These are phyloP conservation scores for Solanum rostratum DNA, from an alignment of 257 asterid species.

Conservation along the genomic window DNA sequence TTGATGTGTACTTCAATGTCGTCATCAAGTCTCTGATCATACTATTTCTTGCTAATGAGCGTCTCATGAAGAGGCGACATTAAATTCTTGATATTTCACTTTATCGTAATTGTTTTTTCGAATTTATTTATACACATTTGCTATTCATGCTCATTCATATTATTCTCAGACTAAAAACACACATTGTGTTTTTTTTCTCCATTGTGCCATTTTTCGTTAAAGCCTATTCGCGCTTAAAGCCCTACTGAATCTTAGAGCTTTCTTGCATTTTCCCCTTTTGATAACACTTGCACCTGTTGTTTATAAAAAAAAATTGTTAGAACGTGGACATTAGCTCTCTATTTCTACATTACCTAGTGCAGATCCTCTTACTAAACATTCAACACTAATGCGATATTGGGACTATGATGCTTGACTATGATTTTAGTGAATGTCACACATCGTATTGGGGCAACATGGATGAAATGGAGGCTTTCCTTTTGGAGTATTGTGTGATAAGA, in stretches of 20 bases:
- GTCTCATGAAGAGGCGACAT: not conserved
- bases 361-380: not conserved
- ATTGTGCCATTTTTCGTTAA: not conserved
- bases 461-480: too few relatives aligned
- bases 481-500: too few relatives aligned
- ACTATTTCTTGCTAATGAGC: not conserved
- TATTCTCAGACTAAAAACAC: not conserved
- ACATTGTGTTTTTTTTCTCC: not conserved
- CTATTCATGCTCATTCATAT: not conserved
- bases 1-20: not conserved
- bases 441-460: too few relatives aligned
- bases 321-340: not conserved
- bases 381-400: not conserved
- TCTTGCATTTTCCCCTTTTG: not conserved
- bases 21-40: not conserved
- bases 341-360: not conserved
- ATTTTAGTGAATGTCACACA: not conserved
- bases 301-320: not conserved
- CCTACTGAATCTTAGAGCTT: not conserved
- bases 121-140: not conserved
- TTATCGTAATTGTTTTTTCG: not conserved
- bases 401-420: not conserved
- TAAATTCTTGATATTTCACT: not conserved
- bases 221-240: not conserved
- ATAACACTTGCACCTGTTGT: not conserved